Conservation (phyloP, 2,329 filamentous ascomycete genomes). For the Aureobasidium leucospermi region DNA sequence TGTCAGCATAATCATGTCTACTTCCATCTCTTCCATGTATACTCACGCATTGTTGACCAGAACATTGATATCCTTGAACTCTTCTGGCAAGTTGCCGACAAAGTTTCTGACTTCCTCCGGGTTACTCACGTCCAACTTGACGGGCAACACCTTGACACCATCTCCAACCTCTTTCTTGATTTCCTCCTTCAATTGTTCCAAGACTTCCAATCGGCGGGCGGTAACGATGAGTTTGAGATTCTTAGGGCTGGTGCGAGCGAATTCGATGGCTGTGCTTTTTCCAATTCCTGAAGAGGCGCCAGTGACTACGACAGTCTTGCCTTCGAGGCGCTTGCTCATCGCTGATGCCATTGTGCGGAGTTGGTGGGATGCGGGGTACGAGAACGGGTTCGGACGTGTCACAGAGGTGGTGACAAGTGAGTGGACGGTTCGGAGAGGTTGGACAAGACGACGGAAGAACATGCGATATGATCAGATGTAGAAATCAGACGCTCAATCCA, state of each 20-base stretch:
- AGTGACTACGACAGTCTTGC: slow-evolving; percentile 88
- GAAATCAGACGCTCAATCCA: background rate
- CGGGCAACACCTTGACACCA: slow-evolving; percentile 73
- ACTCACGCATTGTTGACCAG: slow-evolving; percentile 93
- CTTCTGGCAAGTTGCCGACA: slow-evolving; percentile 65
- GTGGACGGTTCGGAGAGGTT: background rate
- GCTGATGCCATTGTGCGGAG: slow-evolving; percentile 55
- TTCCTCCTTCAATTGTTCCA: slow-evolving; percentile 68
- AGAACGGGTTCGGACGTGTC: background rate
- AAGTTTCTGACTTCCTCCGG: slow-evolving; percentile 66
- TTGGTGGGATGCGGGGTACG: slow-evolving; percentile 9
- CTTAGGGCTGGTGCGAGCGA: slow-evolving; percentile 74
- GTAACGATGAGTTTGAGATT: slow-evolving; percentile 80
- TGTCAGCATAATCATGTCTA: background rate
- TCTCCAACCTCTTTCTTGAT: slow-evolving; percentile 70
- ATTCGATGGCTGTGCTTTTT: slow-evolving; percentile 75
- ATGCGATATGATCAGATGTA: background rate
- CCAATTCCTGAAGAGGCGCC: slow-evolving; percentile 93
- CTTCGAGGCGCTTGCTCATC: slow-evolving; percentile 73
- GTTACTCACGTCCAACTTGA: slow-evolving; percentile 82
- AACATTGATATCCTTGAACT: slow-evolving; percentile 78
- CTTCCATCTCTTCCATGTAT: background rate
- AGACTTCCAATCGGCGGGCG: slow-evolving; percentile 71
- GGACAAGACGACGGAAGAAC: background rate
- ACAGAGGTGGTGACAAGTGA: background rate